phyloP scores from a whole-genome alignment of 495 filamentous ascomycete genomes.

The Xylaria sp. region DNA sequence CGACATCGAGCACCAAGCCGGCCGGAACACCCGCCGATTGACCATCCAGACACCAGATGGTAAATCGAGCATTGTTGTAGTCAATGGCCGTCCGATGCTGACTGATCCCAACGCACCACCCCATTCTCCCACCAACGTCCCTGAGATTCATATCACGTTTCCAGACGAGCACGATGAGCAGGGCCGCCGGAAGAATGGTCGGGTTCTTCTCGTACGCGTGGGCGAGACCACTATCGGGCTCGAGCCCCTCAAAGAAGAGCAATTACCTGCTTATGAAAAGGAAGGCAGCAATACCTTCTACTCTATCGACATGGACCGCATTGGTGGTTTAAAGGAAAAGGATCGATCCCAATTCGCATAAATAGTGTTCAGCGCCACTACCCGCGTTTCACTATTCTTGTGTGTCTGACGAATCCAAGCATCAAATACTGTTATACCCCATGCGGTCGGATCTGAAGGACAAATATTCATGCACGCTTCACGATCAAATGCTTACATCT shows the following conservation, averaged over 20 bases:
- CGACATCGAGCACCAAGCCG: conserved; percentile 58
- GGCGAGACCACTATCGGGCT: conserved; percentile 87
- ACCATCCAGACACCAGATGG: conserved; percentile 67
- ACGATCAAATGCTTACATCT: conserved; percentile 38
- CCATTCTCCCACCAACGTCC: conserved; percentile 76
- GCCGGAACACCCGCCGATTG: conserved; percentile 53
- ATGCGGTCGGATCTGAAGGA: conserved; percentile 33
- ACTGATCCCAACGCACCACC: conserved; percentile 77
- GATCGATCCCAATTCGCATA: conserved; percentile 52
- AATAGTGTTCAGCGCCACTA: conserved; percentile 2
- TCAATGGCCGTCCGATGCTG: conserved; percentile 74
- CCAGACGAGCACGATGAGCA: conserved; percentile 92
- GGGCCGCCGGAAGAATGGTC: conserved; percentile 82
- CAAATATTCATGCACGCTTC: conserved; percentile 41
- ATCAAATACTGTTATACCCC: conserved; percentile 20
- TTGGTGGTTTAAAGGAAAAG: conserved; percentile 95
- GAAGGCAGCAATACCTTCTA: conserved; percentile 79
- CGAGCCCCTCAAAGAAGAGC: conserved; percentile 81
- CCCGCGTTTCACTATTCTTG: neutral
- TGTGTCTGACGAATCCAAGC: neutral
- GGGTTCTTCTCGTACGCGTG: conserved; percentile 90
- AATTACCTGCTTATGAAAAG: conserved; percentile 86
- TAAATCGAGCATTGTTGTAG: conserved; percentile 75
- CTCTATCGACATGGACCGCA: conserved; percentile 90
- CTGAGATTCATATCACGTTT: conserved; percentile 98